Base-by-base conservation (phyloP, 345 rosid species). In the Eutrema japonicum region DNA sequence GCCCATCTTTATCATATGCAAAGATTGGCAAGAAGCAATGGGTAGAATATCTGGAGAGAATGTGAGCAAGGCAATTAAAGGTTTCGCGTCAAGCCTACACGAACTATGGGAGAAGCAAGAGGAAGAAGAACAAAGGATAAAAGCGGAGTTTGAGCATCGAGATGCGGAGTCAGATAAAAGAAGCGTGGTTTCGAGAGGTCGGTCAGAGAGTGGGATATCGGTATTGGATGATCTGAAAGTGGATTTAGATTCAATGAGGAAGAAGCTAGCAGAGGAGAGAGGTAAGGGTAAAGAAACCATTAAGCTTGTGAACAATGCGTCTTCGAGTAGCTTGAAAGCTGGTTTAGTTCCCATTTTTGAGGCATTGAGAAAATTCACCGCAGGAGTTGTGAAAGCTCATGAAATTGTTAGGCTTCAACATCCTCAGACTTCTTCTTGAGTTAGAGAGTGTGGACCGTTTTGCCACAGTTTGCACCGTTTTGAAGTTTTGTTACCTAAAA, bases 321-420 rank as follows among this genome's bases (percentile, higher is more conserved):
- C 97, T 57, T 87, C 97, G 1, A 82, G 73, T 54, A 91, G 88
- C 77, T 64, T 94, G 36, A 92, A 91, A 79, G 84, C 80, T 22
- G 99, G 99, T 46, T 63, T 94, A 72, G 81, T 84, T 68, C 99
- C 99, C 5, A 87, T 91, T 62, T 95, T 91, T 60, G 89, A 87
- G 67, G 86, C 93, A 63, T 50, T 94, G 82, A 85, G 91, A 71
- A 85, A 80, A 43, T 91, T 89, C 70, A 88, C 82, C 22, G 78
- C 91, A 4, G 88, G 91, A 68, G 85, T 78, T 70, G 76, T 91
- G 82, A 88, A 82, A 81, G 90, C 87, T 75, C 93, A 88, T 32
- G 91, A 86, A 37, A 82, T 83, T 70, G 92, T 95, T 64, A 79
- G 96, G 75, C 86, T 86, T 58, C 77, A 78, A 45, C 42, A 80